Evolutionary conservation across 768 basidiomycete species (phyloP), one percentile per base, ranked within the genome.

Genomic region (Lentinula edodes): DNA sequence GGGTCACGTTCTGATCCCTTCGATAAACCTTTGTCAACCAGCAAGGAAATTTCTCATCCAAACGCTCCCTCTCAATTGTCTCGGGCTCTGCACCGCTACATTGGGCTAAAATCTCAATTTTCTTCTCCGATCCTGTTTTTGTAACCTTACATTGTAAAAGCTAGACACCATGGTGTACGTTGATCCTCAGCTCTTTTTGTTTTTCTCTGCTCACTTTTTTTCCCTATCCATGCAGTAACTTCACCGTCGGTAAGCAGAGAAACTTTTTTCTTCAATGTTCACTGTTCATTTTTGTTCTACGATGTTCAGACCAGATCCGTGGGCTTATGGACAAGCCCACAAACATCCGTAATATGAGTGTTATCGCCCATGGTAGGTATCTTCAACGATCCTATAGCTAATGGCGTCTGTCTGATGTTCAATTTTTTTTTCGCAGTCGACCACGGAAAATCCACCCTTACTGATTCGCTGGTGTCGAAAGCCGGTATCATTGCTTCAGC

Each of bases 371-470:
- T 77, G 91, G 92, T 90, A 60, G 70, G 87, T 77, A 41, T 56
- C 2, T 51, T n/a, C 20, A 6, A 39, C 60, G 59, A 52, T 36
- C 58, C 39, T n/a, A n/a, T n/a, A n/a, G n/a, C n/a, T 53, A 53
- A 43, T 56, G 63, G 62, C 50, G 46, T 63, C 43, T 10, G 10
- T 51, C 16, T 58, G 52, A 67, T 62, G n/a, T 54, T 38, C 66
- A 67, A 63, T 58, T 38, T 54, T 57, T 52, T 34, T 43, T 41
- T 52, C 63, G 9, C 71, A 93, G 97, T 99, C 85, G 97, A 99
- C 78, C 97, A 99, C 81, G 97, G 97, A 80, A 99, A 99, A 79
- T 99, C 97, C 61, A 99, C 97, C 69, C 88, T 99, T 68, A 98
- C 97, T 67, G 97, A 99, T 77, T 98, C 96, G 45, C 83, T 99